phyloP scores from a whole-genome alignment of 2,329 filamentous ascomycete species.

The Scleromitrula shiraiana region DNA sequence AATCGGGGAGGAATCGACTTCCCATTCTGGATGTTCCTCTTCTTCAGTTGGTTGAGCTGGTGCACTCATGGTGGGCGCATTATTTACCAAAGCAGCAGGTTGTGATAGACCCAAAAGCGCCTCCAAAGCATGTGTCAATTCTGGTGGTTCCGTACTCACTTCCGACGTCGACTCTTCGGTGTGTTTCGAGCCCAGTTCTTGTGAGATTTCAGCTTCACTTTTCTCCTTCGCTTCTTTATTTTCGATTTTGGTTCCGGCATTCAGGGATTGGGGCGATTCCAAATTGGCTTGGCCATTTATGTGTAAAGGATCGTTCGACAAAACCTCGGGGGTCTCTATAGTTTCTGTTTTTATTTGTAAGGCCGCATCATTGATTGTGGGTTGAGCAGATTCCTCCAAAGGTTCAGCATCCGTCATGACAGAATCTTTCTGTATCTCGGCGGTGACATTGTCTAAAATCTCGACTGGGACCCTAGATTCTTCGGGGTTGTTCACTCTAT shows the following conservation, averaged over 20 bases:
- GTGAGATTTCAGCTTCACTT: neutral
- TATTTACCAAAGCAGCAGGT: neutral
- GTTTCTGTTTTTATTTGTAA: neutral
- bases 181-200: too few relatives aligned
- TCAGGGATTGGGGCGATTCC: neutral
- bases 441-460: neutral
- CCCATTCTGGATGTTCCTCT: constrained; percentile 66
- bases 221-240: neutral
- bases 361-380: neutral
- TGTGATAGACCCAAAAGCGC: constrained; percentile 22
- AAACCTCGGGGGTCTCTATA: neutral
- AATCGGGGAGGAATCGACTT: constrained; percentile 69
- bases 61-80: neutral
- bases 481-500: too few relatives aligned
- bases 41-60: constrained; percentile 8
- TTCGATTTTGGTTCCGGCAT: neutral
- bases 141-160: too few relatives aligned
- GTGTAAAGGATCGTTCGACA: neutral
- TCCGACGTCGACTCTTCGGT: neutral
- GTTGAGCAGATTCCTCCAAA: neutral
- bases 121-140: constrained; percentile 25
- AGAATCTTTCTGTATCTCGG: neutral
- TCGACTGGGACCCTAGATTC: neutral
- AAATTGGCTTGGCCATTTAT: neutral
- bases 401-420: neutral